Base-by-base conservation (phyloP, 108 stramenopile genomes). In the Schizochytrium sp. region DNA sequence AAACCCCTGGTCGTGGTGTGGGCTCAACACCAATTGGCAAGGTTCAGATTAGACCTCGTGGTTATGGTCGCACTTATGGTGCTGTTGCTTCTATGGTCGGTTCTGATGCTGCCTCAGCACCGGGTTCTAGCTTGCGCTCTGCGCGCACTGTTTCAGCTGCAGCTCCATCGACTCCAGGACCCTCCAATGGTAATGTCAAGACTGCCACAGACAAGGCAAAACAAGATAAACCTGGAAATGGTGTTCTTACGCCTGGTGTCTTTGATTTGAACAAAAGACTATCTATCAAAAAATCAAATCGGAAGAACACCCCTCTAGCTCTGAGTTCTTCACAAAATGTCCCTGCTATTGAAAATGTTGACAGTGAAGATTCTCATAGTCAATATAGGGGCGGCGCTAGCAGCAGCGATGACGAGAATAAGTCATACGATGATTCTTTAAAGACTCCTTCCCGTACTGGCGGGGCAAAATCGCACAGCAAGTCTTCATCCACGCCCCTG, bases 1-100 rank as follows among this genome's bases (percentile, higher is more conserved):
- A 49, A 3, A 83, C 47, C 45, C 76, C 76, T 47, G 5, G 50
- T 40, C 76, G 53, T 38, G 76, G 76, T 2, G 50, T 40, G 7
- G 28, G 15, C 53, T 46, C 47, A 10, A 83, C 76, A 10, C 76
- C 76, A 0, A 83, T 55, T 1, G 53, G 76, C 47, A 55, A 55
- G 76, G 50, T 83, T 1, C 76, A 83, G 76, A 83, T 83, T 53
- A 17, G 53, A n/a, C 76, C 76, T 47, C 76, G 76, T 5, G 76
- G 76, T 53, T 83, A 83, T 40, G 76, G 76, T 5, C 76, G 76
- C 15, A 83, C 76, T 2, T 83, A 83, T 42, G 76, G 76, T 53
- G 76, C 76, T 42, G 76, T 83, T 10, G 76, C 76, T 10, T 49
- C 76, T 13, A 55, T 55, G 47, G 15, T 55, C 1, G 76, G 55